Percentiles rank a stretch among this genome's conserved stretches.
phyloP scores from a whole-genome alignment of 768 basidiomycete genomes.

The Trametes cingulata region DNA sequence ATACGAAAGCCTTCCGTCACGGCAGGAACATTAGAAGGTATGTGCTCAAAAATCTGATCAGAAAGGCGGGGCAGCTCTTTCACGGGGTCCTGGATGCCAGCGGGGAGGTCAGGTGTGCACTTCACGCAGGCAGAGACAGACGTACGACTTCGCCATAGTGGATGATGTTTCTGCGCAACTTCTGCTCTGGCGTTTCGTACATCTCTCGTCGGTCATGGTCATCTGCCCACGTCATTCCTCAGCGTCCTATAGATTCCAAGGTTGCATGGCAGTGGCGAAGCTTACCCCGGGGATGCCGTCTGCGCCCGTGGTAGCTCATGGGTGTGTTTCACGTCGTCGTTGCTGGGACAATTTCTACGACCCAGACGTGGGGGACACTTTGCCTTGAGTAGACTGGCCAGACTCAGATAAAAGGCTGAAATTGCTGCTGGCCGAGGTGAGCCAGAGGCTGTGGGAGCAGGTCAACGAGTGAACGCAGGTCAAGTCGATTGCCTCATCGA shows the following conservation, averaged over 20 bases:
- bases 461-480: not conserved
- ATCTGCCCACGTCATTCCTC: slow-evolving; percentile 40
- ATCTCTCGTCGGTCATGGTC: slow-evolving; percentile 64
- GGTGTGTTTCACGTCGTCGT: not conserved
- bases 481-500: not conserved
- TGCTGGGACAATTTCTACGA: not conserved
- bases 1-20: slow-evolving; percentile 76
- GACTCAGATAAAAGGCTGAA: not conserved
- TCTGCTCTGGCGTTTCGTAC: slow-evolving; percentile 73
- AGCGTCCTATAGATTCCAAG: not conserved
- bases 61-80: slow-evolving; percentile 72
- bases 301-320: slow-evolving; percentile 29
- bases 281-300: slow-evolving; percentile 29
- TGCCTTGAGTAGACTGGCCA: not conserved
- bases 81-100: slow-evolving; percentile 53
- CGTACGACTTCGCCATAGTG: slow-evolving; percentile 83
- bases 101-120: not conserved
- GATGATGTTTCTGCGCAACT: slow-evolving; percentile 63
- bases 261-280: not conserved
- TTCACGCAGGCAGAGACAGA: slow-evolving; percentile 12
- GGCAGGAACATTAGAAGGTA: slow-evolving; percentile 57
- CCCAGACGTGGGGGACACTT: not conserved
- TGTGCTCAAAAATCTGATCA: slow-evolving; percentile 60
- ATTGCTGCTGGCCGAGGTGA: slow-evolving; percentile 1
- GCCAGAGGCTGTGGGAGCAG: not conserved